Base-by-base conservation (phyloP, 2,329 filamentous ascomycete species). In the Cladophialophora immunda region DNA sequence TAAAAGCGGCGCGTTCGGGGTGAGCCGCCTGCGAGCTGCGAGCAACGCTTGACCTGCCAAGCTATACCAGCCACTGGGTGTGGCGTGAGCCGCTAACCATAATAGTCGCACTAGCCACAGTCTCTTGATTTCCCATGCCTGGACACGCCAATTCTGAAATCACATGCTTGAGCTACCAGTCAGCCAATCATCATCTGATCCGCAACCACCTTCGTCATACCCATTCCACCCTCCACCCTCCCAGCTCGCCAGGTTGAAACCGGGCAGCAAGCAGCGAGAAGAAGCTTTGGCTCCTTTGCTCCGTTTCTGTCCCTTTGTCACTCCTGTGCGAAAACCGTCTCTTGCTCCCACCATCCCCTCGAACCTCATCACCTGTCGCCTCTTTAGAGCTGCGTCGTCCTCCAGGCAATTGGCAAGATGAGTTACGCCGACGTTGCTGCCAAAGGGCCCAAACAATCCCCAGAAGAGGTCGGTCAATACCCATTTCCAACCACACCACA, bases 351-450 rank as follows among this genome's bases (percentile, higher is more conserved):
- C 45, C 19, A 27, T 25, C 6, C 25, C 57, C 34, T 59, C 41
- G 15, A 34, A 32, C 9, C 27, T 27, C 41, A 47, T 8, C 38
- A 7, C 7, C 19, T 45, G 9, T 59, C 41, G 9, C 27, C 22
- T 22, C 45, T 50, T 50, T 25, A 50, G 19, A 27, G 32, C 47
- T 45, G 45, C 36, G 25, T 56, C n/a, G 41, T 62, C 15, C 32
- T 45, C 47, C 25, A 45, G 25, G 30, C 34, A 25, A 34, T n/a
- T 30, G 60, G 54, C 67, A 76, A 58, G 62, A 84, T 83, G 82
- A 83, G 81, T 68, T 84, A 84, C 75, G 82, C 82, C 70, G 77
- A 81, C 72, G 80, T 79, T 73, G 81, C 81, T 62, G 79, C 81
- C 54, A 80, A 79, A 70, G 81, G 81, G 52, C 76, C 81, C 7